Base-by-base conservation (phyloP, 257 asterid species). In the Solanum corneliomulleri region DNA sequence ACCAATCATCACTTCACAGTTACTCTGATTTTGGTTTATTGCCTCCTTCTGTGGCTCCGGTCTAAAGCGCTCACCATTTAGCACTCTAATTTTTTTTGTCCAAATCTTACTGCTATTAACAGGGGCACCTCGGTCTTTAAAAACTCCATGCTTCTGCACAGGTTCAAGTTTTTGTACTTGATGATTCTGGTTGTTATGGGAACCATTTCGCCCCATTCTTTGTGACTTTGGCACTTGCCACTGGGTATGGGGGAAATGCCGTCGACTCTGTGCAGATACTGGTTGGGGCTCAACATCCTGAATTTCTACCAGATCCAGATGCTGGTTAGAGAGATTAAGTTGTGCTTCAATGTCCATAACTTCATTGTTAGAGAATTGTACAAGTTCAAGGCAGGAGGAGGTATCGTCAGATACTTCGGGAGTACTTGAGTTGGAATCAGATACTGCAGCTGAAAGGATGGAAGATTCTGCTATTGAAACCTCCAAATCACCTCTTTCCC, bases 1-100 rank as follows among this genome's bases (percentile, higher is more conserved):
- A 85, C 99, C 99, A 35, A 96, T 95, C 77, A 95, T 86, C 90
- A 96, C 93, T 90, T 91, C 94, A 49, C 94, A 86, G 70, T 90
- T 91, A 86, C 84, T 89, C 84, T 91, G 92, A 88, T 89, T 87
- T 86, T 87, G 94, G 84, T 87, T 88, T 76, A 69, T 80, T 44
- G 87, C 83, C 87, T 69, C 90, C 85, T 85, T 92, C 90, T 86
- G 91, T 66, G 85, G 29, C n/a, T 89, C 72, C 44, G 81, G 85
- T 86, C 87, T 91, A 64, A 83, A 81, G 89, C 89, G 90, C 84
- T 90, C 90, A 78, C 89, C 93, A 77, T 87, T 89, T 66, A 91
- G 92, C 64, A 52, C 90, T 88, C 91, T 93, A 87, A 82, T 66
- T 88, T 95, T 97, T 93, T 89, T 94, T 87, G 99, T 88, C 98